Conservation (phyloP, 2,329 filamentous ascomycete genomes). For the Fusarium agapanthi region DNA sequence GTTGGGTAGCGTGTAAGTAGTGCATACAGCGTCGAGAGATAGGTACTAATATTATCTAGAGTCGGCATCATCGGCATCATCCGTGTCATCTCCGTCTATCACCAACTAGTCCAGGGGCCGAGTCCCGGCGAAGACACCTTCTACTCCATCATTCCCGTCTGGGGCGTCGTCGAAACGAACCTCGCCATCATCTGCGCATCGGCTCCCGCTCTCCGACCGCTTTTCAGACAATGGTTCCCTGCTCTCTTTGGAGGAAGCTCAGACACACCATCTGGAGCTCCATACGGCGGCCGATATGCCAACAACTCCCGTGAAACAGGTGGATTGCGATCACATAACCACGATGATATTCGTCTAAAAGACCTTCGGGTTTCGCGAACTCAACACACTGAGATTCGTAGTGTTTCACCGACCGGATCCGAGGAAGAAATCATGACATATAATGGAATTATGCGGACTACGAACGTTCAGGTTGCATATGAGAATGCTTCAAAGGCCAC, state of each 20-base stretch:
- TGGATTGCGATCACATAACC: slow-evolving; percentile 20
- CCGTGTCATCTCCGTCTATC: slow-evolving; percentile 44
- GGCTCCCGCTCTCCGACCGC: slow-evolving; percentile 47
- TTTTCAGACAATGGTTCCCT: slow-evolving; percentile 46
- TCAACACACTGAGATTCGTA: slow-evolving; percentile 47
- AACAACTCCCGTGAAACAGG: slow-evolving; percentile 32
- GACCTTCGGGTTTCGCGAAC: slow-evolving; percentile 25
- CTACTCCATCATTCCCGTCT: slow-evolving; percentile 45
- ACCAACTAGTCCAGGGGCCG: slow-evolving; percentile 38
- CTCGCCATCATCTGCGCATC: slow-evolving; percentile 49
- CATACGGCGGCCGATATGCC: slow-evolving; percentile 17
- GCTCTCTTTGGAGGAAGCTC: slow-evolving; percentile 39
- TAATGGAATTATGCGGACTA: slow-evolving; percentile 51
- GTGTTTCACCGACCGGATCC: slow-evolving; percentile 46
- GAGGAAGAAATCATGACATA: slow-evolving; percentile 54
- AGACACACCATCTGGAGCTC: slow-evolving; percentile 16
- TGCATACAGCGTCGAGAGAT: background rate
- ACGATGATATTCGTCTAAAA: slow-evolving; percentile 32
- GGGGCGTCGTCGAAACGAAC: slow-evolving; percentile 49
- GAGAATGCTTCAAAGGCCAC: slow-evolving; percentile 26
- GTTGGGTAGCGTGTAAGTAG: slow-evolving; percentile 48
- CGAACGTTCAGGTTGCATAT: slow-evolving; percentile 41
- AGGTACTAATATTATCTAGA: slow-evolving; percentile 20
- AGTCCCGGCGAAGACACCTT: slow-evolving; percentile 28
- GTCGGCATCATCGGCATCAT: slow-evolving; percentile 47